Evolutionary conservation across 306 rosid genomes (phyloP).

Genomic region (Dalbergia cochinchinensis): DNA sequence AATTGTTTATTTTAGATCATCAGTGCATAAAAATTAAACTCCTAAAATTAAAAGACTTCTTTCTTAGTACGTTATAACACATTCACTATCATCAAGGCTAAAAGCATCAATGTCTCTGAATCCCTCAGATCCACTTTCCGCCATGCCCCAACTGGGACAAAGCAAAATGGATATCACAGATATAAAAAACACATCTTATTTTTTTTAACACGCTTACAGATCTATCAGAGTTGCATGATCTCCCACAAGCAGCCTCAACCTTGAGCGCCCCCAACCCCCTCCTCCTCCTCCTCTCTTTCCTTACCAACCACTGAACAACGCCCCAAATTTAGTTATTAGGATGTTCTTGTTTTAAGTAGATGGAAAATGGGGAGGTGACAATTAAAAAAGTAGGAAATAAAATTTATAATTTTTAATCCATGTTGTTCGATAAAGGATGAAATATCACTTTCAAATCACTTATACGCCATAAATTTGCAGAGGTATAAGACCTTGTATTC

Average conservation of each 20-base stretch:
- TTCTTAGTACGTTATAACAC: slow-evolving; percentile 7
- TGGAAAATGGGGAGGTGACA: background rate
- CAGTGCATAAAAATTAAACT: too few species aligned
- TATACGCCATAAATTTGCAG: background rate
- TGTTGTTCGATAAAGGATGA: background rate
- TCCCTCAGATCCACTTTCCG: background rate
- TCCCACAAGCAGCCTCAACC: background rate
- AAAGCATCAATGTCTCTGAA: background rate
- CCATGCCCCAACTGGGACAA: slow-evolving; percentile 7
- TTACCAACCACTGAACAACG: background rate
- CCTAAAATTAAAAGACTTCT: background rate
- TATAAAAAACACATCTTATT: background rate
- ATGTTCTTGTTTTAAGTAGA: background rate
- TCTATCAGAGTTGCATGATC: background rate
- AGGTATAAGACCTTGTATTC: background rate
- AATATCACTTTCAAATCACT: slow-evolving; percentile 1
- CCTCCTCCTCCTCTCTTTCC: too few species aligned
- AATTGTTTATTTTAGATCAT: too few species aligned
- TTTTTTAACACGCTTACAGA: background rate
- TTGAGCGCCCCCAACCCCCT: background rate
- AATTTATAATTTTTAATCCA: background rate
- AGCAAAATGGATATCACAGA: slow-evolving; percentile 1
- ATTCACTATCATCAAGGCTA: slow-evolving; percentile 19
- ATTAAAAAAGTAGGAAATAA: background rate
- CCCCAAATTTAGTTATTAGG: background rate